Conservation (phyloP, 1,284 basidiomycete genomes). For the Cutaneotrichosporon mucoides region DNA sequence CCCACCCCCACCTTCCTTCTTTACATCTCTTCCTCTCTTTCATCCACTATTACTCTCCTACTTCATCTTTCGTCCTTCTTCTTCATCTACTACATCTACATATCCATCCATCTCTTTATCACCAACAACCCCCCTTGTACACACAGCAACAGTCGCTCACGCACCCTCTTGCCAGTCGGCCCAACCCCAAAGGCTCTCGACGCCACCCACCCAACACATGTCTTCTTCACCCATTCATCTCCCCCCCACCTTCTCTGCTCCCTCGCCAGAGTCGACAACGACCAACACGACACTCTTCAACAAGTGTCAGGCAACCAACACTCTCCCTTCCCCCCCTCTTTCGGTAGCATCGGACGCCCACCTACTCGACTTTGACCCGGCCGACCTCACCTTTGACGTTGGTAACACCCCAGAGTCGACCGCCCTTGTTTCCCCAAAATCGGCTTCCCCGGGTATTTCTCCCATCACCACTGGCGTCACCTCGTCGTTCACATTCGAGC, state of each 20-base stretch:
- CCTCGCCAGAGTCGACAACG: background rate
- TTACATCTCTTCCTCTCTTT: no score
- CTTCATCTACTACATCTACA: no score
- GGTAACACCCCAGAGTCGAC: constrained; percentile 25
- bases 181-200: background rate
- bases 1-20: no score
- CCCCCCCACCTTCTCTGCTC: background rate
- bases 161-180: constrained; percentile 9
- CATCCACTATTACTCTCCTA: no score
- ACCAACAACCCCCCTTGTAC: no score
- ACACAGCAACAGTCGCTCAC: background rate
- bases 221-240: constrained; percentile 4
- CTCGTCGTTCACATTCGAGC: constrained; percentile 14
- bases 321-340: constrained; percentile 31
- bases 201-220: constrained; percentile 4
- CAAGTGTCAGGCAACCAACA: background rate
- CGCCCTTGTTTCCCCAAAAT: constrained; percentile 33
- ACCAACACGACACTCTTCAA: no score
- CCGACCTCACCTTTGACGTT: constrained; percentile 19
- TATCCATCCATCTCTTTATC: background rate
- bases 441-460: constrained; percentile 1
- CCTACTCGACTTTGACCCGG: constrained; percentile 27
- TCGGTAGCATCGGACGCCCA: constrained; percentile 24
- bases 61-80: no score
- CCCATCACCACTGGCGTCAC: constrained; percentile 1